These are phyloP conservation scores for Alnus rubra DNA, from an alignment of 306 rosid genomes.

Conservation along the genomic window DNA sequence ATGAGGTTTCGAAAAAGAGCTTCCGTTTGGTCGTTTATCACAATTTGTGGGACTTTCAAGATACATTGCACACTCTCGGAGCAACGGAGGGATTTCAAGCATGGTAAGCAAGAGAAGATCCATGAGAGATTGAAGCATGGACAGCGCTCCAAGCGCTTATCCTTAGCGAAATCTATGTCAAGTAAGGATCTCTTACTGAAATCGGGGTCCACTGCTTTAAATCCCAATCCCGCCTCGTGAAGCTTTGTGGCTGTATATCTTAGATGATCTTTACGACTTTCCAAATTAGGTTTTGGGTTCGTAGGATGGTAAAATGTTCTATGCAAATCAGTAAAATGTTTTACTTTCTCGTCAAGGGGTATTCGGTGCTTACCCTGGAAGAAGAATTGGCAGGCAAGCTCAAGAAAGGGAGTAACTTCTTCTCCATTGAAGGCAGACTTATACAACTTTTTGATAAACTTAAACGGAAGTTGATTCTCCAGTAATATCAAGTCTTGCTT, in stretches of 20 bases:
- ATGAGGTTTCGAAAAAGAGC: slow-evolving; percentile 28
- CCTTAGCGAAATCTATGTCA: neutral
- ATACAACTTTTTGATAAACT: slow-evolving; percentile 10
- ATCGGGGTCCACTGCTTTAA: neutral
- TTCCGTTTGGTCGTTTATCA: slow-evolving; percentile 4
- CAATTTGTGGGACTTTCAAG: slow-evolving; percentile 11
- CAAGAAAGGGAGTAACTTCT: neutral
- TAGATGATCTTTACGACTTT: neutral
- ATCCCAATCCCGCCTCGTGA: slow-evolving; percentile 9
- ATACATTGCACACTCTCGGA: neutral
- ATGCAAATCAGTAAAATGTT: neutral
- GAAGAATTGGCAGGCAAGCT: neutral
- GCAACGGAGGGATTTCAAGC: accelerated
- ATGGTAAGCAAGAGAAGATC: neutral
- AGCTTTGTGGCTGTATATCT: slow-evolving; percentile 3
- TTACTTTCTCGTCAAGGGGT: neutral
- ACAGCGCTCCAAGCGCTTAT: neutral
- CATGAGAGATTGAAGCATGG: neutral
- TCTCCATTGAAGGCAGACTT: neutral
- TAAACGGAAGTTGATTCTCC: slow-evolving; percentile 39
- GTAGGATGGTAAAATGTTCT: neutral
- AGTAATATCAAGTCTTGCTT: slow-evolving; percentile 29
- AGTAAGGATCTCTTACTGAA: neutral
- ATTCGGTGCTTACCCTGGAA: neutral
- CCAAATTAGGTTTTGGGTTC: accelerated